Percentiles rank a stretch among this genome's conserved stretches.
phyloP scores from a whole-genome alignment of 768 basidiomycete species.

The Termitomyces sp. region DNA sequence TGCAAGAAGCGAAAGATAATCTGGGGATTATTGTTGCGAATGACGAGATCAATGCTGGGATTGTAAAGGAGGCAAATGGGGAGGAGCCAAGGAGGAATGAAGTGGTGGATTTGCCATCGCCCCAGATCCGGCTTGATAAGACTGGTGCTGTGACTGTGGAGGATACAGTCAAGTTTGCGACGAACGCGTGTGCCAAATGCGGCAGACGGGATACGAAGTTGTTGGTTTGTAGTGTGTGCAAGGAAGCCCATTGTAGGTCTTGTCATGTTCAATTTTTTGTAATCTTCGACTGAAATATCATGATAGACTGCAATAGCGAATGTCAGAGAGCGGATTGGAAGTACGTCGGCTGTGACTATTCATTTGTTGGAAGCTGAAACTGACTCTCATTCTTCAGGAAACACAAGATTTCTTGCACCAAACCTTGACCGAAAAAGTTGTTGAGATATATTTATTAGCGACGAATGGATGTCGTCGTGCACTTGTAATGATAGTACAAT shows the following conservation, averaged over 20 bases:
- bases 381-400: conserved; percentile 13
- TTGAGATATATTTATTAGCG: not conserved
- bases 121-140: conserved; percentile 14
- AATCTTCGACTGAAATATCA: no score
- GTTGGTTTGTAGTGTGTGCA: conserved; percentile 20
- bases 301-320: conserved; percentile 1
- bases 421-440: not conserved
- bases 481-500: no score
- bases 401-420: not conserved
- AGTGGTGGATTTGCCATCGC: conserved; percentile 13
- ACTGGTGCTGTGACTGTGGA: conserved; percentile 12
- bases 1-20: conserved; percentile 18
- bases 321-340: conserved; percentile 6
- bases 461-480: not conserved
- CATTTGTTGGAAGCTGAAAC: not conserved
- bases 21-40: conserved; percentile 18
- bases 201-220: conserved; percentile 21
- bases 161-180: conserved; percentile 18
- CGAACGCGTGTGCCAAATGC: conserved; percentile 23
- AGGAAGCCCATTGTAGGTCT: conserved; percentile 20
- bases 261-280: not conserved
- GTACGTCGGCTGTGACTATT: not conserved
- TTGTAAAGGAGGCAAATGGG: conserved; percentile 1
- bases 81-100: conserved; percentile 16
- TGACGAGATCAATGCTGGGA: conserved; percentile 16